A percentile compares a stretch with the other conserved stretches of the same genome.
phyloP scores from a whole-genome alignment of 129 eudicot species.

The Flaveria sonorensis region DNA sequence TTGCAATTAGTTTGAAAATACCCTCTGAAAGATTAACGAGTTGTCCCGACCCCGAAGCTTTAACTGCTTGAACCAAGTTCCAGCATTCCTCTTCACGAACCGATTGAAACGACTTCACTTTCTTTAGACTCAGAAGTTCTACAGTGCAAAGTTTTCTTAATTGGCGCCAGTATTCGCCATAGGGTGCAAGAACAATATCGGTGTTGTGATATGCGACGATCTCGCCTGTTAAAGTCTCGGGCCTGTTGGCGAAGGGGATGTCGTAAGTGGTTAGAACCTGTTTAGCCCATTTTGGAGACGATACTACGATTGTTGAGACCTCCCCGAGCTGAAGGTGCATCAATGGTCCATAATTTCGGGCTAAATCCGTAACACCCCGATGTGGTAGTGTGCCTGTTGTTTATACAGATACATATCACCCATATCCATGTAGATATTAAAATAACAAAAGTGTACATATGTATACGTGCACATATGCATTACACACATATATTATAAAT shows the following conservation, averaged over 20 bases:
- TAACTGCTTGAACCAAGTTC: conserved; percentile 29
- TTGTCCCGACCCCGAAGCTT: conserved; percentile 26
- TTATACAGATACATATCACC: no score
- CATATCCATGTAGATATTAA: neutral
- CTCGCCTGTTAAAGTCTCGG: conserved; percentile 31
- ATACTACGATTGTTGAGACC: conserved; percentile 32
- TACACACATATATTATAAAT: no score
- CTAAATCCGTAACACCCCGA: conserved; percentile 33
- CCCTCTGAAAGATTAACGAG: conserved; percentile 23
- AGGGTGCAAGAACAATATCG: conserved; percentile 35
- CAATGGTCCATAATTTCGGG: conserved; percentile 32
- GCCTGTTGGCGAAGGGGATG: conserved; percentile 34
- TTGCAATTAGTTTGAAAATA: conserved; percentile 23
- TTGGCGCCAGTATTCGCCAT: conserved; percentile 37
- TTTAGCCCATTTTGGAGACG: conserved; percentile 42
- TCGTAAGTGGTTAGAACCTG: conserved; percentile 34
- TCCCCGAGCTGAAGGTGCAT: conserved; percentile 40
- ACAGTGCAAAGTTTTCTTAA: conserved; percentile 37
- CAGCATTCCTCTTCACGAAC: conserved; percentile 36
- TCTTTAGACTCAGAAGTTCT: conserved; percentile 36
- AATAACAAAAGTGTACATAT: no score
- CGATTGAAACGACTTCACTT: conserved; percentile 36
- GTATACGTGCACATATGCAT: no score
- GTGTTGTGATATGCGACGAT: conserved; percentile 31
- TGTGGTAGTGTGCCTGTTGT: conserved; percentile 38